These are phyloP conservation scores for Amphicarpaea edgeworthii DNA, from an alignment of 306 rosid genomes.

Conservation along the genomic window DNA sequence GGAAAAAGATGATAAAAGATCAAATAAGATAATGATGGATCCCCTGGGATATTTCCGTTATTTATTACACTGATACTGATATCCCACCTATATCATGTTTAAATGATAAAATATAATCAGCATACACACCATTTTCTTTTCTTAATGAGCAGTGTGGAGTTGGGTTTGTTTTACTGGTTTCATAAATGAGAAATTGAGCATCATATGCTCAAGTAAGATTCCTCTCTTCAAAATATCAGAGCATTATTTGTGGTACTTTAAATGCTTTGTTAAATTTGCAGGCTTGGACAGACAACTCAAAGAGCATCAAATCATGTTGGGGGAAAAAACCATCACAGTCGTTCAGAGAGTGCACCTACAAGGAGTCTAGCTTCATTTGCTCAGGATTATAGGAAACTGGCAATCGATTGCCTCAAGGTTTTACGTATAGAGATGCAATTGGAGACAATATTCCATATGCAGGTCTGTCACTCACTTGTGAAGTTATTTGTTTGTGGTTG, in stretches of 20 bases:
- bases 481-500: slow-evolving; percentile 23
- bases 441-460: slow-evolving; percentile 94
- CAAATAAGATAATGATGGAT: too few relatives aligned
- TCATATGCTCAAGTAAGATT: background rate
- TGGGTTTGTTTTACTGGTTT: slow-evolving; percentile 23
- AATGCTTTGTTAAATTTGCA: slow-evolving; percentile 53
- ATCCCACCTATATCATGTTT: background rate
- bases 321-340: slow-evolving; percentile 59
- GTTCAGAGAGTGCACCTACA: slow-evolving; percentile 64
- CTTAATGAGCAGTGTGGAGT: slow-evolving; percentile 17
- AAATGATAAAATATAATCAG: background rate
- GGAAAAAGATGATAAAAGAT: too few relatives aligned
- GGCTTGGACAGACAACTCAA: slow-evolving; percentile 78
- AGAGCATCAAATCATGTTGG: slow-evolving; percentile 68
- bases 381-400: slow-evolving; percentile 91
- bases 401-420: slow-evolving; percentile 95
- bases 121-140: slow-evolving; percentile 5
- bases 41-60: too few relatives aligned
- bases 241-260: slow-evolving; percentile 28
- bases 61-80: background rate
- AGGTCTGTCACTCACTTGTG: slow-evolving; percentile 63
- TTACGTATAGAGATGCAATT: slow-evolving; percentile 97
- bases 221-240: slow-evolving; percentile 11
- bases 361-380: slow-evolving; percentile 85
- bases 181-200: slow-evolving; percentile 24